Conservation (phyloP, 2,329 filamentous ascomycete species). For the Trematosphaeria pertusa region DNA sequence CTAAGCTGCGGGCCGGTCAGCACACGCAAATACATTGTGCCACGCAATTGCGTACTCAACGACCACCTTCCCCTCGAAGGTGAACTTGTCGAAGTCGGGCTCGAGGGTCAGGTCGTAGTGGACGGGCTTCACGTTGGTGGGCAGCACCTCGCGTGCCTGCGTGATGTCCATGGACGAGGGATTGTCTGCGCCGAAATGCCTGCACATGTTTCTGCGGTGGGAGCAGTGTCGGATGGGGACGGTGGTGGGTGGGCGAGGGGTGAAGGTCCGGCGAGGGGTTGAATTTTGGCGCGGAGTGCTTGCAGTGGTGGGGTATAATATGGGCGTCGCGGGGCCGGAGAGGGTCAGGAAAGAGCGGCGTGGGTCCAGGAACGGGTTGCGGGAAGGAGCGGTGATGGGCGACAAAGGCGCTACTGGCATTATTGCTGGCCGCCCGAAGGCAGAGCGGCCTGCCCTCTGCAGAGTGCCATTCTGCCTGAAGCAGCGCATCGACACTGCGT, state of each 20-base stretch:
- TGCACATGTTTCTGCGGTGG: constrained; percentile 78
- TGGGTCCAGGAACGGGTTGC: constrained; percentile 22
- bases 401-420: background rate
- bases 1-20: constrained; percentile 61
- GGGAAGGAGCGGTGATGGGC: constrained; percentile 30
- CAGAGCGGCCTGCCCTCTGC: constrained; percentile 29
- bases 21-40: constrained; percentile 1
- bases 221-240: constrained; percentile 68
- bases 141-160: constrained; percentile 81
- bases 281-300: constrained; percentile 23
- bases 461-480: constrained; percentile 41
- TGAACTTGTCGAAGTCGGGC: constrained; percentile 86
- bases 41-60: constrained; percentile 68
- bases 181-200: constrained; percentile 63
- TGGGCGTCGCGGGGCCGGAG: constrained; percentile 34
- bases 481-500: constrained; percentile 40
- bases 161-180: constrained; percentile 65
- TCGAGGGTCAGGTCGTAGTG: constrained; percentile 94
- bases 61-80: constrained; percentile 81
- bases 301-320: constrained; percentile 37
- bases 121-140: constrained; percentile 86
- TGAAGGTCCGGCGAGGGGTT: constrained; percentile 31
- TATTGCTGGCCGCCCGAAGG: background rate
- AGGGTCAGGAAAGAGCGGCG: constrained; percentile 34
- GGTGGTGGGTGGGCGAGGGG: constrained; percentile 25